Base-by-base conservation (phyloP, 441 rosid genomes). In the Oxalis stricta region DNA sequence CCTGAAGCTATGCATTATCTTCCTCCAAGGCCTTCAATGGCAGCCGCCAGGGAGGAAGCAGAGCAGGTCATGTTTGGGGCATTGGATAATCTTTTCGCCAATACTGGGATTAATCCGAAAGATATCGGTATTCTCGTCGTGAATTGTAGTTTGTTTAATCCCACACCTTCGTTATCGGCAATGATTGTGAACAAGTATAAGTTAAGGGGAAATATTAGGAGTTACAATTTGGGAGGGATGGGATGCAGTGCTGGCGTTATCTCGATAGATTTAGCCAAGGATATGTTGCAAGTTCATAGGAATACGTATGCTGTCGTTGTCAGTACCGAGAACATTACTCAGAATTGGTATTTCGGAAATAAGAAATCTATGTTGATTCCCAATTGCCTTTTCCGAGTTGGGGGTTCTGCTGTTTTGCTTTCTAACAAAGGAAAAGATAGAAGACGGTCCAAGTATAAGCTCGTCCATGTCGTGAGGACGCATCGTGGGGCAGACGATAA, bases 321-420 rank as follows among this genome's bases (percentile, higher is more conserved):
- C 2, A 37, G 41, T 13, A 37, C 16, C 2, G 41, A 37, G 10
- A 37, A 37, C 22, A 37, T 37, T 2, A 37, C 41, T 17, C 16
- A n/a, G 22, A 37, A 37, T 37, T 37, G 41, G 41, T 37, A 37
- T 18, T 37, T 37, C 10, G 41, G 41, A 23, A 37, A 37, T 18
- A 18, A 37, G 22, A 37, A 14, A 13, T 18, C 41, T 2, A 37
- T 37, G 35, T 15, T 32, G 2, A 15, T 32, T 5, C 13, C 35
- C 10, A 32, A 32, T 32, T 32, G 35, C 35, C 10, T 37, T n/a
- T 37, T 37, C 19, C 8, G 41, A 17, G 7, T 37, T 13, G 41
- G 22, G 3, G 22, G 22, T 7, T 4, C 41, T 8, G 22, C 41
- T 9, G 11, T 37, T 37, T 18, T 37, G 5, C 22, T 37, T 17